Base-by-base conservation (phyloP, 345 rosid species). In the Sisymbrium altissimum region DNA sequence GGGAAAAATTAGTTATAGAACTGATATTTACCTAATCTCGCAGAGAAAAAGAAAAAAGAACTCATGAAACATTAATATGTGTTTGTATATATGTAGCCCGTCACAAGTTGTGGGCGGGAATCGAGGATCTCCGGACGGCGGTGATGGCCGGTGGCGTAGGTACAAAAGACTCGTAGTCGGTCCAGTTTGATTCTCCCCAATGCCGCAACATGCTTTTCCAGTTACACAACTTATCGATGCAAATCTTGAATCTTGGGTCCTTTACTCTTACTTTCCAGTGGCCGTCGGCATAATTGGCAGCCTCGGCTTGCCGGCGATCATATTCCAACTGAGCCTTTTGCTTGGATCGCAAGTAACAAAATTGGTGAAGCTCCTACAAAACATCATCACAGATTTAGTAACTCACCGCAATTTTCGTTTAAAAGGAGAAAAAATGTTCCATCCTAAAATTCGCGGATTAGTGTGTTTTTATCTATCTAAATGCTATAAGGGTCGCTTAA, bases 181-280 rank as follows among this genome's bases (percentile, higher is more conserved):
- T 78, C 7, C 96, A 91, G 86, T 96, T 91, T 54, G 93, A 89
- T 74, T 95, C 96, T 2, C 97, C 97, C 99, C 99, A 92, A 45
- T 95, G 97, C 30, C 82, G 78, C 56, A 95, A 62, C 99, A 92
- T 95, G 80, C 91, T 83, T 81, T 85, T 86, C 99, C 97, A 95
- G 58, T 77, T 74, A 73, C 99, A 95, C 67, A 95, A 57, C 5
- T 87, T 84, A 76, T 95, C 97, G 3, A 87, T 79, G 72, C 99
- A 95, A 57, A 85, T 90, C 60, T 83, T 80, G 61, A 79, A 68
- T 50, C 99, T 87, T 39, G 6, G 32, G 59, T 95, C 99, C 64
- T 83, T 70, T 4, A 92, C 81, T 79, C 78, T 79, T 18, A 86
- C 82, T 32, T 68, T 85, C 97, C 91, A 92, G 71, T 95, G 97